These are phyloP conservation scores for Cryptococcus sp. DNA, from an alignment of 1,284 basidiomycete species.

Conservation along the genomic window DNA sequence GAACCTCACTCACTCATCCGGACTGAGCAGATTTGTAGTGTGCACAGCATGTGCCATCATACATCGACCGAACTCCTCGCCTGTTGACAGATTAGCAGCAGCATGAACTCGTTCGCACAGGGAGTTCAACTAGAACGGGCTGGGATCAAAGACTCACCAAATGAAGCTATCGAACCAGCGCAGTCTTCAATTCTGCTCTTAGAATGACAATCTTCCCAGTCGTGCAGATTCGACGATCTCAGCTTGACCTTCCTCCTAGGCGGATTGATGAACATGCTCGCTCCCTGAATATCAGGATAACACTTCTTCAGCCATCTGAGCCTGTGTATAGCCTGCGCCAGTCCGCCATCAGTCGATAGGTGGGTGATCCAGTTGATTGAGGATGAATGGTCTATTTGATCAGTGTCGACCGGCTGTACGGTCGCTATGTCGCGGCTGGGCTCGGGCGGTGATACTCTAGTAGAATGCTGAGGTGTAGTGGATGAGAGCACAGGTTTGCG, in stretches of 20 bases:
- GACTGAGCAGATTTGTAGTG: slow-evolving; percentile 20
- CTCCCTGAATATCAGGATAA: slow-evolving; percentile 1
- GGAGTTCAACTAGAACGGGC: no score
- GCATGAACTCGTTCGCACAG: no score
- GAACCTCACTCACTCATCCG: slow-evolving; percentile 11
- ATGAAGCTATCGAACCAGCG: no score
- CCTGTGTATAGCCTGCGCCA: slow-evolving; percentile 1
- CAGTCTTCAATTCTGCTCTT: no score
- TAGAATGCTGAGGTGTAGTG: no score
- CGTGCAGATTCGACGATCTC: no score
- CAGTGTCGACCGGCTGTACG: not conserved
- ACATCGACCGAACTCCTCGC: slow-evolving; percentile 2
- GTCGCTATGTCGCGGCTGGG: no score
- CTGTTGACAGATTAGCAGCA: not conserved
- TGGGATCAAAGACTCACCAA: no score
- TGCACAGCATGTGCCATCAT: slow-evolving; percentile 22
- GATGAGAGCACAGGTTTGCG: no score
- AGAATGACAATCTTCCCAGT: no score
- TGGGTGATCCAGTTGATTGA: slow-evolving; percentile 11
- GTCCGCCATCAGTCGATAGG: slow-evolving; percentile 14
- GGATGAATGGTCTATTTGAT: no score
- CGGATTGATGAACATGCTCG: slow-evolving; percentile 17
- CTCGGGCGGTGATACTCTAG: no score
- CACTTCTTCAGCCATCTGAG: not conserved
- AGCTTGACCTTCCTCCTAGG: slow-evolving; percentile 8